These are phyloP conservation scores for Cladosporium velox DNA, from an alignment of 2,329 filamentous ascomycete genomes.

Conservation along the genomic window DNA sequence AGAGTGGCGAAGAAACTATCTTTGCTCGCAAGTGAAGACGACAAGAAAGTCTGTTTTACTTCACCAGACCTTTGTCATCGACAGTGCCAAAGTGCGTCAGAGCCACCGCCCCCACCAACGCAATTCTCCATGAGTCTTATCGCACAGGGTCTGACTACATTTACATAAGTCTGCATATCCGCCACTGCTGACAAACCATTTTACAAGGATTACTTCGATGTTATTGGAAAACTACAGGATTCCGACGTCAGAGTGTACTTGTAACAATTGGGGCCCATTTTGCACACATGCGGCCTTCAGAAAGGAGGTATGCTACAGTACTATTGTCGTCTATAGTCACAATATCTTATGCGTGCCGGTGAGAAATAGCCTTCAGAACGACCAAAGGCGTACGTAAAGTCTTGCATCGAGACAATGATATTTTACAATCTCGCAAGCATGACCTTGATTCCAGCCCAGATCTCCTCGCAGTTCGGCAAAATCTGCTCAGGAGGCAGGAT, in stretches of 20 bases:
- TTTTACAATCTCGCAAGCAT: conserved; percentile 22
- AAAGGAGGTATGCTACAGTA: too few relatives aligned
- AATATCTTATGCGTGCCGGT: too few relatives aligned
- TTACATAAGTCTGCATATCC: neutral
- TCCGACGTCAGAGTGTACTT: neutral
- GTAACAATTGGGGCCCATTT: neutral
- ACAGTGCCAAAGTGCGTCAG: neutral
- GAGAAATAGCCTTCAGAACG: neutral
- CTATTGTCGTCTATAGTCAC: too few relatives aligned
- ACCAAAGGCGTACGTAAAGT: neutral
- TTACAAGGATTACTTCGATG: neutral
- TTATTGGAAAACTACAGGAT: too few relatives aligned
- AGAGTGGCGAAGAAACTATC: neutral
- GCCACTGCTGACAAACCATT: neutral
- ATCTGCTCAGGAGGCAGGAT: conserved; percentile 20
- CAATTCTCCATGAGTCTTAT: conserved; percentile 1
- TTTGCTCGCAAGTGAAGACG: neutral
- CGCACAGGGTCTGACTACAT: neutral
- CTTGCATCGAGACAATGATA: neutral
- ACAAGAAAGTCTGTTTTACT: neutral
- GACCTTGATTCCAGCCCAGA: conserved; percentile 36
- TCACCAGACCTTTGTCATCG: neutral
- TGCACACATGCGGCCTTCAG: too few relatives aligned
- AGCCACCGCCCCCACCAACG: neutral
- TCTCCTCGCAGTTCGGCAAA: conserved; percentile 18